A percentile compares a stretch with the other conserved stretches of the same genome.
These are phyloP conservation scores for Jatropha curcas DNA, from an alignment of 345 rosid genomes.

Conservation along the genomic window DNA sequence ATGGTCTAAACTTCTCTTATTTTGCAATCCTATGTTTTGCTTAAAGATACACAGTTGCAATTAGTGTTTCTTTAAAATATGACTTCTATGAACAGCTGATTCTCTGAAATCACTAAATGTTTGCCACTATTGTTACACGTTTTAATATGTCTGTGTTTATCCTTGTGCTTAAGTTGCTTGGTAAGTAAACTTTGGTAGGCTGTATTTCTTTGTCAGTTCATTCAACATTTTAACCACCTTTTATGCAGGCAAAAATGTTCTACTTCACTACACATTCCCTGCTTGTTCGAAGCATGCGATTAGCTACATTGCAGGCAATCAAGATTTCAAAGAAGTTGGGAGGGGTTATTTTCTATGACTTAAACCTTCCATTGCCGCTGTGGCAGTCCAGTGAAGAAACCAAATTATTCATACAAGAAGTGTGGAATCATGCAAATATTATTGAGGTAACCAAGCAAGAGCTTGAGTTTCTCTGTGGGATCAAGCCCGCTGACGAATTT, in stretches of 20 bases:
- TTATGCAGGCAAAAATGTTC: slow-evolving; percentile 77
- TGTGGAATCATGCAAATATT: slow-evolving; percentile 69
- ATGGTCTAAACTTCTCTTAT: not conserved
- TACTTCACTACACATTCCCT: slow-evolving; percentile 83
- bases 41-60: too few species aligned
- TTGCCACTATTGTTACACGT: not conserved
- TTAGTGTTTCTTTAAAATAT: too few species aligned
- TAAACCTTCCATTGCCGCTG: slow-evolving; percentile 79
- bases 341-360: slow-evolving; percentile 69
- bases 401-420: slow-evolving; percentile 61
- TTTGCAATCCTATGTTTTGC: too few species aligned
- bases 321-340: slow-evolving; percentile 72
- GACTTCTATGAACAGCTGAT: not conserved
- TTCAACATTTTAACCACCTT: slow-evolving; percentile 27
- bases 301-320: slow-evolving; percentile 67
- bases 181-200: not conserved
- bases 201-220: slow-evolving; percentile 1
- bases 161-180: slow-evolving; percentile 4
- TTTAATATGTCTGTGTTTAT: not conserved
- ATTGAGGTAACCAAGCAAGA: slow-evolving; percentile 90
- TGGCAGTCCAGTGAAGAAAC: slow-evolving; percentile 83
- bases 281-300: slow-evolving; percentile 70
- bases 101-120: not conserved
- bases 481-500: slow-evolving; percentile 64
- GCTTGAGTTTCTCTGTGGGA: slow-evolving; percentile 80